These are phyloP conservation scores for Conringia planisiliqua DNA, from an alignment of 345 rosid genomes.

Conservation along the genomic window DNA sequence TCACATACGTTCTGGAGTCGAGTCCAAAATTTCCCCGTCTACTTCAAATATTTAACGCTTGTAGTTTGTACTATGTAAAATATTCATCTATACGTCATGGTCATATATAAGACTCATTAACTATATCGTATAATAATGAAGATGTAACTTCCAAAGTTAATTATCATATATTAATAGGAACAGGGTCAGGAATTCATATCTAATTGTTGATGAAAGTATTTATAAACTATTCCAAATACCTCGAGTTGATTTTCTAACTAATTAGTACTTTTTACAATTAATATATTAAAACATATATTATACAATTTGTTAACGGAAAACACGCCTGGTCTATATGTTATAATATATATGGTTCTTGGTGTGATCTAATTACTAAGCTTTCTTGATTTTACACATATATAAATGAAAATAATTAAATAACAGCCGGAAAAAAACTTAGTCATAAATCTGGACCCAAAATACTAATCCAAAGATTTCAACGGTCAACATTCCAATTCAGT, in stretches of 20 bases:
- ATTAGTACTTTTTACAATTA: not conserved
- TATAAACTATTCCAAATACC: not conserved
- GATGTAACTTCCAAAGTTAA: not conserved
- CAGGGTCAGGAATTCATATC: not conserved
- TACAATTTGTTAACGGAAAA: not conserved
- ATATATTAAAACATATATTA: not conserved
- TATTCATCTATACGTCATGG: not conserved
- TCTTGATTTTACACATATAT: not conserved
- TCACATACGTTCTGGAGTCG: not conserved
- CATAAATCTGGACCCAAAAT: conserved; percentile 18
- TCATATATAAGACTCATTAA: not conserved
- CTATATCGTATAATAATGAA: not conserved
- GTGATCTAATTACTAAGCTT: not conserved
- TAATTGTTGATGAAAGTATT: not conserved
- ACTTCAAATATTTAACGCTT: not conserved
- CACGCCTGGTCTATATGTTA: not conserved
- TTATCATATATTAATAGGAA: not conserved
- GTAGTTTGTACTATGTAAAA: not conserved
- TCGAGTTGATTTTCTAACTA: not conserved
- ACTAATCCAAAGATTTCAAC: conserved; percentile 23
- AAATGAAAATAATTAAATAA: not conserved
- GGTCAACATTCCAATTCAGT: conserved; percentile 35
- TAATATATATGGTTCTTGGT: not conserved
- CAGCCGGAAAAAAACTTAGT: not conserved
- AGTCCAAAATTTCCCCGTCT: not conserved